Percentiles rank a stretch among this genome's conserved stretches.
Evolutionary conservation across 768 basidiomycete species (phyloP).

Genomic region (Cyclocybe aegerita): DNA sequence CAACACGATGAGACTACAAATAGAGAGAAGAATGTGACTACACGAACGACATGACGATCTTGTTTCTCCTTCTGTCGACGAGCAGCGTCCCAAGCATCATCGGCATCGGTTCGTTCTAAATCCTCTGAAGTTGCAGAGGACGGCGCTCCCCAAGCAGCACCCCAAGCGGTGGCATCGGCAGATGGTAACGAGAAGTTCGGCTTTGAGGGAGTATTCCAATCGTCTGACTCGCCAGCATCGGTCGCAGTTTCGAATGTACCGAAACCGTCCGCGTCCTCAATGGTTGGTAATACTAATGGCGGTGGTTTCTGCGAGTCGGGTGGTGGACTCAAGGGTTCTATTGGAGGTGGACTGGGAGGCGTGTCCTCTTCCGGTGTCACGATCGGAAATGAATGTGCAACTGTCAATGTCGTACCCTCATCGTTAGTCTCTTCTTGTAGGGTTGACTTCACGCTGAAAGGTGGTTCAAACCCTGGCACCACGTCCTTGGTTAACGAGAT

Average conservation of each 20-base stretch:
- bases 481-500: conserved; percentile 33
- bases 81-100: conserved; percentile 72
- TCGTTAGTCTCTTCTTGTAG: no score
- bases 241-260: conserved; percentile 58
- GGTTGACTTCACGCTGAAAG: background rate
- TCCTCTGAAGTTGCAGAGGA: conserved; percentile 16
- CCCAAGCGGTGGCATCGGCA: conserved; percentile 36
- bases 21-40: conserved; percentile 16
- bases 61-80: conserved; percentile 55
- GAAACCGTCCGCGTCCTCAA: conserved; percentile 53
- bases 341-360: conserved; percentile 1
- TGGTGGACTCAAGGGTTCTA: conserved; percentile 3
- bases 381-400: no score
- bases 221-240: conserved; percentile 26
- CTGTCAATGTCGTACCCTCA: no score
- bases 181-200: conserved; percentile 20
- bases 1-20: conserved; percentile 15
- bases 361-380: background rate
- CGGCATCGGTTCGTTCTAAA: conserved; percentile 24
- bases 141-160: conserved; percentile 37
- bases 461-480: conserved; percentile 9
- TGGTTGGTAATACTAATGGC: conserved; percentile 8
- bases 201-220: conserved; percentile 36
- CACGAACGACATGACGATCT: conserved; percentile 65
- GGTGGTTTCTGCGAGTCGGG: conserved; percentile 12